Conservation (phyloP, 371 early-diverging fungal genomes). For the Apophysomyces variabilis region DNA sequence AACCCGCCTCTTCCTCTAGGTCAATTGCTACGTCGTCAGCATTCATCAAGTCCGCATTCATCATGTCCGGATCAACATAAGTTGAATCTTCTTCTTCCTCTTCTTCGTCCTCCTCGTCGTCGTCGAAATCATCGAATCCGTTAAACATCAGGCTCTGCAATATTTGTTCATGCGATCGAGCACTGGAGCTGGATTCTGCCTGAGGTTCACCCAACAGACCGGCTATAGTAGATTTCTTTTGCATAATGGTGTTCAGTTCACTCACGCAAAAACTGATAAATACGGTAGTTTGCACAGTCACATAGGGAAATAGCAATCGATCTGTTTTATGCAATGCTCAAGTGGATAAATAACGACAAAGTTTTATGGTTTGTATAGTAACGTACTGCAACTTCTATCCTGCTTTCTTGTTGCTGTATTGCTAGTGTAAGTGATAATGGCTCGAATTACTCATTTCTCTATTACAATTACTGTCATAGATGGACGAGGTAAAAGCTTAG, state of each 20-base stretch:
- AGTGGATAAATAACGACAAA: too few relatives aligned
- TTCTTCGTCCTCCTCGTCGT: conserved; percentile 18
- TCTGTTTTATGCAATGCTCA: too few relatives aligned
- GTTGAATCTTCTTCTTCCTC: conserved; percentile 27
- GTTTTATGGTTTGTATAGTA: too few relatives aligned
- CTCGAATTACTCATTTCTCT: too few relatives aligned
- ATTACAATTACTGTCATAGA: too few relatives aligned
- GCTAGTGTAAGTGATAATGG: too few relatives aligned
- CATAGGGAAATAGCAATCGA: too few relatives aligned
- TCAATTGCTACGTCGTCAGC: conserved; percentile 7
- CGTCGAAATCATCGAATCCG: not conserved
- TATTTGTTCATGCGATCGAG: conserved; percentile 28
- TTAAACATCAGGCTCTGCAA: conserved; percentile 37
- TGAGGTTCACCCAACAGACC: conserved; percentile 79
- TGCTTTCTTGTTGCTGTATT: too few relatives aligned
- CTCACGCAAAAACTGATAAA: too few relatives aligned
- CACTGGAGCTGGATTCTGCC: conserved; percentile 69
- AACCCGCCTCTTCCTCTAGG: conserved; percentile 16
- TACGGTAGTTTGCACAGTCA: too few relatives aligned
- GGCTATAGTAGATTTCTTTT: conserved; percentile 53
- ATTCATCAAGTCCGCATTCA: conserved; percentile 4
- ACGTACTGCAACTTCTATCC: too few relatives aligned
- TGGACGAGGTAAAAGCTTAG: too few relatives aligned
- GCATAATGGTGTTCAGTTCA: conserved; percentile 27
- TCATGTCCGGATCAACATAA: conserved; percentile 15